Percentiles rank a stretch among this genome's conserved stretches.
These are phyloP conservation scores for Hyaloperonospora brassicae DNA, from an alignment of 352 stramenopile species.

Conservation along the genomic window DNA sequence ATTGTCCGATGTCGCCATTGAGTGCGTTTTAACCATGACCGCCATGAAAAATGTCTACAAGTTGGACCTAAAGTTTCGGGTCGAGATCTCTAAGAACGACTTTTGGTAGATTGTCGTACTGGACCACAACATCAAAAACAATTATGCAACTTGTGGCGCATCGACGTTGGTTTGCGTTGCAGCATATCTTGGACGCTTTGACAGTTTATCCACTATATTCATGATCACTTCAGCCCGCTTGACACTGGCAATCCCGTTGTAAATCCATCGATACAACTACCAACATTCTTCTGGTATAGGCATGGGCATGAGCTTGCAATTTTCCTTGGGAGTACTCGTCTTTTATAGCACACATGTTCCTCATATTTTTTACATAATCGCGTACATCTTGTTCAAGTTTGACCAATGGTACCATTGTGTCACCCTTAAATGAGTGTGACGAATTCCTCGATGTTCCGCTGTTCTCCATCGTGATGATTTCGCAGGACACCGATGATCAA, in stretches of 20 bases:
- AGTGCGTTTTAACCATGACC: no score
- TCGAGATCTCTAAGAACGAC: conserved; percentile 2
- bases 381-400: neutral
- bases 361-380: neutral
- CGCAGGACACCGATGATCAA: neutral
- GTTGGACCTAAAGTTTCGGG: neutral
- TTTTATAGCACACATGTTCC: conserved; percentile 4
- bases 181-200: neutral
- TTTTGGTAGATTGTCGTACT: neutral
- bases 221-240: conserved; percentile 18
- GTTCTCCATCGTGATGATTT: neutral
- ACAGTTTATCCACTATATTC: conserved; percentile 4
- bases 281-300: conserved; percentile 13
- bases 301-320: conserved; percentile 7
- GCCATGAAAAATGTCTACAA: neutral
- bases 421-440: neutral
- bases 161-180: neutral
- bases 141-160: neutral
- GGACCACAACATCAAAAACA: neutral
- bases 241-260: conserved; percentile 21
- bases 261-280: conserved; percentile 23
- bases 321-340: conserved; percentile 1
- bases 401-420: neutral
- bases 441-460: neutral
- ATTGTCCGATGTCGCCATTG: no score